Conservation (phyloP, 2,329 filamentous ascomycete genomes). For the Aspergillus quadrilineatus region DNA sequence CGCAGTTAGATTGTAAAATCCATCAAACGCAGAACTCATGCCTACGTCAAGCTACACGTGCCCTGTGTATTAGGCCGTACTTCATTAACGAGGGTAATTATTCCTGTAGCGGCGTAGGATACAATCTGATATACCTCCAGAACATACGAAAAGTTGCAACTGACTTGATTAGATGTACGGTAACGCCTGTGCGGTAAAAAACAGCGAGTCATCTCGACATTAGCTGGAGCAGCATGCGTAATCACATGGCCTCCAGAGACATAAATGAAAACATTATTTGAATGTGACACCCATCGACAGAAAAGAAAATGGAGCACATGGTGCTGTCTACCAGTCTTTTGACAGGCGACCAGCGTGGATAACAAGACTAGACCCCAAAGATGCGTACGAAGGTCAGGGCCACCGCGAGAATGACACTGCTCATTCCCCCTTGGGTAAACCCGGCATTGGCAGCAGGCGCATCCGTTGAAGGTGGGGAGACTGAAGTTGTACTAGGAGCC, state of each 20-base stretch:
- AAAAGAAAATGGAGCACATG: neutral
- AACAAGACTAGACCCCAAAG: neutral
- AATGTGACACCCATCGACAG: neutral
- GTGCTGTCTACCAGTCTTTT: neutral
- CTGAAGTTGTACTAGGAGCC: neutral
- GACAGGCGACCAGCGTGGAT: neutral
- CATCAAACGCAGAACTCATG: too few species aligned
- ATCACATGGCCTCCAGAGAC: neutral
- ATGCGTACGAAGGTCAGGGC: conserved; percentile 1
- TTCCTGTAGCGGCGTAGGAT: too few species aligned
- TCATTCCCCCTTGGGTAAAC: neutral
- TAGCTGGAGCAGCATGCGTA: neutral
- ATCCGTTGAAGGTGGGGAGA: neutral
- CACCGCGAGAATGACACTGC: conserved; percentile 3
- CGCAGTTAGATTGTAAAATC: too few species aligned
- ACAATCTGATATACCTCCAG: too few species aligned
- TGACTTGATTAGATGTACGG: neutral
- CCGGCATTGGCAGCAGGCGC: conserved; percentile 3
- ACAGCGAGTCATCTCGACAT: conserved; percentile 1
- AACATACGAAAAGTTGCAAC: neutral
- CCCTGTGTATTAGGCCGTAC: too few species aligned
- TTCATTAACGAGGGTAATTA: too few species aligned
- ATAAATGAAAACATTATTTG: conserved; percentile 4
- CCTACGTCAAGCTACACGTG: too few species aligned
- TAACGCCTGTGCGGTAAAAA: conserved; percentile 4